Evolutionary conservation across 805 yeast species (phyloP), one percentile per base, ranked within the genome.

Genomic region (Wickerhamiella shivajii): DNA sequence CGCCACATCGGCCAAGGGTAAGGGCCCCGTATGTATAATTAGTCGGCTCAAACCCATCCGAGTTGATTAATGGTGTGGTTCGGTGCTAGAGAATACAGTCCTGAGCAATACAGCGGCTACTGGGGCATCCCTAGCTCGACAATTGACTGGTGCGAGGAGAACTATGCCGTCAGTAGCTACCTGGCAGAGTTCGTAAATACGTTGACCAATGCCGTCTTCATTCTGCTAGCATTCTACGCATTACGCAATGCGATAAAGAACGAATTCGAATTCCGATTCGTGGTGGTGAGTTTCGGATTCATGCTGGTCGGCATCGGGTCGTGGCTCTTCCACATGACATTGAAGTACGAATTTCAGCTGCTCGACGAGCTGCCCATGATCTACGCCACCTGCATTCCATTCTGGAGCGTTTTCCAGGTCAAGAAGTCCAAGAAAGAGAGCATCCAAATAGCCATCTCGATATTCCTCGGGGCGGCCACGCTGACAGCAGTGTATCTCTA

Each of bases 111-210:
- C 8, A 18, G 33, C 10, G 59, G 59, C 19, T 53, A 37, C 38
- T 54, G 59, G 59, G 59, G 59, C 10, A 39, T 36, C 7, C 52
- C 46, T 28, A 84, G 97, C 0, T 70, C 94, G 24, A 85, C 97
- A n/a, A 90, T 90, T 24, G 98, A 87, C 51, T 87, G 97, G 97
- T 87, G 98, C 57, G 98, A 87, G 50, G 97, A 90, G 55, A 87
- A 87, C 59, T 87, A 87, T 52, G 87, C 84, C 8, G 79, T 85
- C 2, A 68, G 87, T 9, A 68, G 67, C 9, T 90, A 79, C 49
- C 65, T 90, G 34, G 96, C 97, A 3, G 98, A 90, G 53, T 77
- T 81, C 37, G 66, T 87, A 39, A 90, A 90, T 51, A 80, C 96
- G 3, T 46, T 73, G 18, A 83, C 98, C 27, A 90, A 90, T 43